phyloP scores from a whole-genome alignment of 2,329 filamentous ascomycete species.

The Aplosporella prunicola region DNA sequence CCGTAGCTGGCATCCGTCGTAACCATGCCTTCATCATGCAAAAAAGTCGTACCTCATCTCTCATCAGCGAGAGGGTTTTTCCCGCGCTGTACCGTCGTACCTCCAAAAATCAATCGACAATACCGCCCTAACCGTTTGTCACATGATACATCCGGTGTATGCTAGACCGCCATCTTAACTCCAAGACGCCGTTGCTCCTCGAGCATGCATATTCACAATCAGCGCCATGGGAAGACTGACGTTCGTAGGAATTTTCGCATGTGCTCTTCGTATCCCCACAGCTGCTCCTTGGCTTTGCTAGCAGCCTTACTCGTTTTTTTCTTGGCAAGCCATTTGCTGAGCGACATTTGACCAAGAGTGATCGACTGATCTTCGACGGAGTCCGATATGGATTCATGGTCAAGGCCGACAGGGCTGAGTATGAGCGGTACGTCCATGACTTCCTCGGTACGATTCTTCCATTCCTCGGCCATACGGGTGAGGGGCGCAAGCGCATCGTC shows the following conservation, averaged over 20 bases:
- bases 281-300: constrained; percentile 23
- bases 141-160: no score
- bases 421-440: constrained; percentile 34
- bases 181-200: constrained; percentile 6
- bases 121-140: no score
- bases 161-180: no score
- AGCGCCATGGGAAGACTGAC: constrained; percentile 24
- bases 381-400: constrained; percentile 13
- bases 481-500: constrained; percentile 72
- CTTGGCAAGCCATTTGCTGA: constrained; percentile 24
- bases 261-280: constrained; percentile 27
- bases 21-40: constrained; percentile 1
- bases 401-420: constrained; percentile 22
- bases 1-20: constrained; percentile 9
- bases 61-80: constrained; percentile 5
- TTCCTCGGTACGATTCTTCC: constrained; percentile 19
- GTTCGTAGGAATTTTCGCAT: constrained; percentile 26
- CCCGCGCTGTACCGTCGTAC: no score
- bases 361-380: constrained; percentile 20
- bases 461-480: constrained; percentile 36
- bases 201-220: constrained; percentile 14
- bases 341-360: constrained; percentile 15
- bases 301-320: constrained; percentile 15
- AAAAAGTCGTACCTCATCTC: constrained; percentile 6
- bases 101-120: no score